Percentiles rank a stretch among this genome's conserved stretches.
Evolutionary conservation across 176 grass and related monocot species (phyloP).

Genomic region (Eragrostis nindensis): DNA sequence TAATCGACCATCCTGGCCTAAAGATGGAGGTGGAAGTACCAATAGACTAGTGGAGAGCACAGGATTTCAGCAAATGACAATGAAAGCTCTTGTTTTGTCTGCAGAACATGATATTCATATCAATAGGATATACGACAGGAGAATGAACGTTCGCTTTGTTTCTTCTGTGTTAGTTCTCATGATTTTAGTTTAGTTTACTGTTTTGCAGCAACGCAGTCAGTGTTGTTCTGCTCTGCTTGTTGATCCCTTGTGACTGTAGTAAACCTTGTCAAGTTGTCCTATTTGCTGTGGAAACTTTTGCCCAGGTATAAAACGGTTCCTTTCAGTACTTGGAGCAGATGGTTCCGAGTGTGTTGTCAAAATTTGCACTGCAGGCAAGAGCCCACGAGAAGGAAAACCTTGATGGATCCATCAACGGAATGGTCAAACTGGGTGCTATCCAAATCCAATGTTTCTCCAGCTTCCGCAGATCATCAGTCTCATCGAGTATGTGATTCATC

Average conservation of each 20-base stretch:
- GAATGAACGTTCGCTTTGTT: neutral
- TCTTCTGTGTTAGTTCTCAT: neutral
- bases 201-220: neutral
- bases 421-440: no score
- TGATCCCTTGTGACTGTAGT: neutral
- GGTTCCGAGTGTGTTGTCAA: neutral
- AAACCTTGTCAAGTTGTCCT: neutral
- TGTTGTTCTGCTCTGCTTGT: neutral
- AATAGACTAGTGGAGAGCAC: constrained; percentile 43
- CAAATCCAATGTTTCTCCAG: no score
- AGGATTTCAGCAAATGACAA: neutral
- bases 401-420: no score
- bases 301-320: neutral
- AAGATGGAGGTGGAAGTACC: constrained; percentile 80
- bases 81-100: neutral
- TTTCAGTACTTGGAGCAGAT: neutral
- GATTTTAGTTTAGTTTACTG: neutral
- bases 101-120: constrained; percentile 11
- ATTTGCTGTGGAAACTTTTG: neutral
- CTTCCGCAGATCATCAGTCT: no score
- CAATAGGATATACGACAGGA: neutral
- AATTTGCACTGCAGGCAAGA: neutral
- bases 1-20: constrained; percentile 51
- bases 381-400: no score
- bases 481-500: no score